Base-by-base conservation (phyloP, 2,329 filamentous ascomycete species). In the Raffaelea arxii region DNA sequence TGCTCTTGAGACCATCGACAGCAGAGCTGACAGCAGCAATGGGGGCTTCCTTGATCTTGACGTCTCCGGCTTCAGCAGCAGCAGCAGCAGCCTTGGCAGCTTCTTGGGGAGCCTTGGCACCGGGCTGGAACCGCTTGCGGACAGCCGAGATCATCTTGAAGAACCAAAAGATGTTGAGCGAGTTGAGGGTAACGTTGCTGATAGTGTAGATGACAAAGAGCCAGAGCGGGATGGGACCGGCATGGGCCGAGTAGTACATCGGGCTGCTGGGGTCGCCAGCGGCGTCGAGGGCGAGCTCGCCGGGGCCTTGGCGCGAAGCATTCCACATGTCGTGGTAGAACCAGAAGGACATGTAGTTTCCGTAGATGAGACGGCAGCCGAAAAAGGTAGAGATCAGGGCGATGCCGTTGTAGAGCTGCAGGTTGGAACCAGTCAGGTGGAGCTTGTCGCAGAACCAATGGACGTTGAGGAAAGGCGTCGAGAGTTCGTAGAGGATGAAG, bases 371-470 rank as follows among this genome's bases (percentile, higher is more conserved):
- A 48, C 86, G 84, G 62, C 82, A 85, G 52, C 70, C 75, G 66
- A 90, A 89, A 65, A 92, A 92, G 41, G 77, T 86, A 53, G 70
- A 63, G 44, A 91, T 77, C 4, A 92, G 77, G 47, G 77, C 58
- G 51, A 89, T 71, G 55, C 86, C 86, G 58, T 92, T 92, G 64
- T 86, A 80, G 24, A 90, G 74, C 66, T 92, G 87, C 22, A 78
- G 64, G 45, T 70, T 72, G 19, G 82, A 80, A 30, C 87, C 87
- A 1, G 87, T 92, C 72, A 88, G 80, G 57, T 79, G 75, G 49
- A 91, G 69, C 69, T 94, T 94, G 66, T 94, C 87, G 65, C 85
- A 86, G 69, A 92, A 92, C 87, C 87, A 94, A 70, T 94, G 87
- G 60, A 91, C 77, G 61, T 94, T 94, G 48, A 92, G 74, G 64